Evolutionary conservation across 495 filamentous ascomycete species (phyloP).

Genomic region (Cercophora samala): DNA sequence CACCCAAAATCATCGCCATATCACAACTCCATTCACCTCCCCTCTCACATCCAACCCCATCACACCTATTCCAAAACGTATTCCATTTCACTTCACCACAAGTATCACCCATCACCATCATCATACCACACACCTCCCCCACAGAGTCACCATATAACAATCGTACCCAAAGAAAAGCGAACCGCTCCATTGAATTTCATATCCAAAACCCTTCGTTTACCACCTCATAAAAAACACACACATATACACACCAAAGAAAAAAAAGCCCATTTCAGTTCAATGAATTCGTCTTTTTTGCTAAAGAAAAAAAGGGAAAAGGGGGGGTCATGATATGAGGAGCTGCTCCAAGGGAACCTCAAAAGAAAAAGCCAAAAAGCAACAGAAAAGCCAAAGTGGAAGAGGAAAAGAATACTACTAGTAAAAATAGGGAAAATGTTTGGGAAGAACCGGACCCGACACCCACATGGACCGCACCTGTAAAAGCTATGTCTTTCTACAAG

Average conservation of each 20-base stretch:
- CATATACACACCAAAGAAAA: slow-evolving; percentile 2
- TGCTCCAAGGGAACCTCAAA: not conserved
- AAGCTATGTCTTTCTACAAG: not conserved
- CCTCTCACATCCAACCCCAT: too few species aligned
- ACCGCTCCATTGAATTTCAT: not conserved
- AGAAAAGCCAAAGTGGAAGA: not conserved
- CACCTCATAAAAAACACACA: not conserved
- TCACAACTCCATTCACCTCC: too few species aligned
- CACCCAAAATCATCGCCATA: too few species aligned
- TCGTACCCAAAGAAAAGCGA: not conserved
- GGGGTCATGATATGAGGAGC: not conserved
- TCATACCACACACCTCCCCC: too few species aligned
- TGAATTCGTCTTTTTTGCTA: not conserved
- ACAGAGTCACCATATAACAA: too few species aligned
- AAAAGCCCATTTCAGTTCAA: not conserved
- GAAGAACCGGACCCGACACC: not conserved
- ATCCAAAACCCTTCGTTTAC: not conserved
- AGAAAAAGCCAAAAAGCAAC: not conserved
- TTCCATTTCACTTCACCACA: too few species aligned
- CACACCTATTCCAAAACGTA: too few species aligned
- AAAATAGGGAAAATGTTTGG: not conserved
- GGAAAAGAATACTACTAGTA: not conserved
- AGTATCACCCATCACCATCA: too few species aligned
- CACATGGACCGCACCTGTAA: not conserved
- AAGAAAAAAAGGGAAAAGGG: not conserved